phyloP scores from a whole-genome alignment of 2,329 filamentous ascomycete genomes.

The Knoxdaviesia capensis region DNA sequence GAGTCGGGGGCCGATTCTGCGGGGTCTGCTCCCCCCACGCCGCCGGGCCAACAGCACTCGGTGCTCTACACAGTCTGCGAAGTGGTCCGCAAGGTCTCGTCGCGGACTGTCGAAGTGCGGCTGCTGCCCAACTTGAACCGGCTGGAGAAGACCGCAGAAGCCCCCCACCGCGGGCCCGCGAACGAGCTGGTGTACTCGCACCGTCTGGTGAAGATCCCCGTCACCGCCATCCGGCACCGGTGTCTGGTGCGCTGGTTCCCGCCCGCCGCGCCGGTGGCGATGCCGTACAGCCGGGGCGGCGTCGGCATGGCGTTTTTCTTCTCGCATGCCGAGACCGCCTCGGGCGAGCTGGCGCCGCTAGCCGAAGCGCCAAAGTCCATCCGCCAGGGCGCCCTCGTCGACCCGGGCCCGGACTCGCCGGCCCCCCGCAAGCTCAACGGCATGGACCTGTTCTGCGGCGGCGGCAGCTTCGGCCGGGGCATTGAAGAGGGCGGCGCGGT shows the following conservation, averaged over 20 bases:
- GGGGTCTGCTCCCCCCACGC: too few species aligned
- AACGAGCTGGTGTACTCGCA: conserved; percentile 43
- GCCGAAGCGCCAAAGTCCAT: conserved; percentile 15
- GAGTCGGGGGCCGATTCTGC: too few species aligned
- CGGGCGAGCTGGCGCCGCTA: conserved; percentile 12
- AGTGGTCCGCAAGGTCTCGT: too few species aligned
- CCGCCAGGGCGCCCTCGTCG: conserved; percentile 27
- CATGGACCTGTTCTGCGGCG: conserved; percentile 58
- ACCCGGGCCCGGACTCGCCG: neutral
- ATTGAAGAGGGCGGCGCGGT: conserved; percentile 52
- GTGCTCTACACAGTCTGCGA: too few species aligned
- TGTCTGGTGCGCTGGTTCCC: conserved; percentile 41
- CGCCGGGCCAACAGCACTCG: too few species aligned
- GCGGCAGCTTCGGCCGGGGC: conserved; percentile 57
- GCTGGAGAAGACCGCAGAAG: conserved; percentile 8
- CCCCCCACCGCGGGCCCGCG: too few species aligned
- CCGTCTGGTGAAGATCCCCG: conserved; percentile 16
- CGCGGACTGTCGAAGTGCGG: too few species aligned
- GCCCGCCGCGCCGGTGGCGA: conserved; percentile 23
- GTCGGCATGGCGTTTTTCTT: conserved; percentile 48
- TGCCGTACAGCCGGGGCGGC: conserved; percentile 46
- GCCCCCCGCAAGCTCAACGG: conserved; percentile 25
- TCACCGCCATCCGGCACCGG: conserved; percentile 23
- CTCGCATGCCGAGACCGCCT: conserved; percentile 15
- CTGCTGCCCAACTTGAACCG: conserved; percentile 22